Base-by-base conservation (phyloP, 2,329 filamentous ascomycete genomes). In the Colletotrichum tabaci region DNA sequence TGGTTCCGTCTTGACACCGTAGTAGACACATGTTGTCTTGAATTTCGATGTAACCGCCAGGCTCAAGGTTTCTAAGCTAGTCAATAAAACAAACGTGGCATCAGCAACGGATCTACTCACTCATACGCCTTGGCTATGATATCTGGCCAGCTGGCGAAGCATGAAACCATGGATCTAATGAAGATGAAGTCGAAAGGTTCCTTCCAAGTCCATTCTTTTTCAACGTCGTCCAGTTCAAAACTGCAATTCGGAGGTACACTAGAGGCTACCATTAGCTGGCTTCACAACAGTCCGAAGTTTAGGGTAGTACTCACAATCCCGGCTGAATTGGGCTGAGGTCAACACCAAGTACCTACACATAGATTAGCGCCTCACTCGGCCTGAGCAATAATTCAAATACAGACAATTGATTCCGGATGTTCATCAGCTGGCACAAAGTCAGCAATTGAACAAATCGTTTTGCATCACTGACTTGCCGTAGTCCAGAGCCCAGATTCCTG, bases 181-280 rank as follows among this genome's bases (percentile, higher is more conserved):
- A 81, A 78, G 53, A 83, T 78, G 61, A 78, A 81, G 66, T 84
- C 82, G 38, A 82, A 82, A 1, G 76, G 74, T 2, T 71, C 46
- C 13, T 70, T 62, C 44, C 74, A 82, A 3, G 76, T 76, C 82
- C 81, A 84, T 49, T 76, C 73, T 55, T 78, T 74, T 38, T 81
- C 79, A 2, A 77, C 66, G 66, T 83, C 81, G 63, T 83, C 81
- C 61, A 83, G 74, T 47, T 83, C 80, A 72, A 87, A 87, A 9
- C 75, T 75, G 52, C 84, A 79, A 69, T 87, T 87, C 0, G 82
- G 81, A 1, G 85, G 84, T 4, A 84, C 82, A 64, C 75, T 77
- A n/a, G 0, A 40, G 0, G 35, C 1, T 2, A 6, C 30, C 1
- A 18, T 47, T 7, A 18, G 30, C 7, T 62, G 4, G 18, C 67